phyloP scores from a whole-genome alignment of 257 asterid genomes.

The Plantago ovata region DNA sequence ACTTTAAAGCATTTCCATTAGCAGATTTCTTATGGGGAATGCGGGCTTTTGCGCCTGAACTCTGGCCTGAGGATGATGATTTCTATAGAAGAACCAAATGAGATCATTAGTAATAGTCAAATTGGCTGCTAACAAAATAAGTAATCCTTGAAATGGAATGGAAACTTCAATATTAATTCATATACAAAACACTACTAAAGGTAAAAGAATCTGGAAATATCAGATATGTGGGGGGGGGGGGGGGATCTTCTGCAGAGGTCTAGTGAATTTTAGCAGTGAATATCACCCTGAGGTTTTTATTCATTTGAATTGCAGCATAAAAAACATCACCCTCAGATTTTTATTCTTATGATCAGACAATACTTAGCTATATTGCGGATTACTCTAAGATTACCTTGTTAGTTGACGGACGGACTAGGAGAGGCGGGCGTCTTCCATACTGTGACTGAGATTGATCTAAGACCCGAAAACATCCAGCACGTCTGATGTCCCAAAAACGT shows the following conservation, averaged over 20 bases:
- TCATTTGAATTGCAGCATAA: no score
- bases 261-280: no score
- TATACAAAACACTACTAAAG: neutral
- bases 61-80: constrained; percentile 41
- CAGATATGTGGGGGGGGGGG: no score
- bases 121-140: no score
- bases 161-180: neutral
- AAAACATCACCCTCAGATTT: no score
- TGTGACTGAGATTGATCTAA: constrained; percentile 87
- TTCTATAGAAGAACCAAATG: constrained; percentile 44
- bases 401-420: constrained; percentile 44
- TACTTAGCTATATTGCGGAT: neutral
- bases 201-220: neutral
- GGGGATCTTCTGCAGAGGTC: no score
- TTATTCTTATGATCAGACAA: no score
- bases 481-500: constrained; percentile 98
- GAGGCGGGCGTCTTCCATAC: constrained; percentile 86
- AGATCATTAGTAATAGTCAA: no score
- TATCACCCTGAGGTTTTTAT: no score
- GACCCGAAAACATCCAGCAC: constrained; percentile 93
- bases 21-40: constrained; percentile 54
- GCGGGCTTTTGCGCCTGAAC: constrained; percentile 48
- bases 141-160: no score
- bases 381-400: constrained; percentile 54
- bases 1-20: constrained; percentile 47